Evolutionary conservation across 2,329 filamentous ascomycete genomes (phyloP), one percentile per base, ranked within the genome.

Genomic region (Cordyceps fumosorosea): DNA sequence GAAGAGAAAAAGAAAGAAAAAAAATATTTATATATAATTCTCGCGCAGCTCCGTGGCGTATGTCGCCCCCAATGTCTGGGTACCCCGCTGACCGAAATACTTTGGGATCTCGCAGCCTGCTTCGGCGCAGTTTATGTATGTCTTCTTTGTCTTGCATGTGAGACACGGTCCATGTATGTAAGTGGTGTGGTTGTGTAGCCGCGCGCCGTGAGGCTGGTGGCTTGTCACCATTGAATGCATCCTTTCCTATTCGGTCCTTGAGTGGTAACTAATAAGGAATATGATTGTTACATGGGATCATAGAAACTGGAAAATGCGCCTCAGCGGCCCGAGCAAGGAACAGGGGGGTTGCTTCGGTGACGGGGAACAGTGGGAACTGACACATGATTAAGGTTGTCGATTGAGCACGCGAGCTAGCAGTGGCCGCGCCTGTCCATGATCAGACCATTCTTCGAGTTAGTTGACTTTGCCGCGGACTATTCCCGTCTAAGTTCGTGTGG

Each of bases 381-480:
- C 52, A 55, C 52, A 55, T 55, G 52, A 55, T 29, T 55, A 44
- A 55, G 37, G 52, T 44, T 55, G 52, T 37, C 18, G 52, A 55
- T 44, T 55, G 37, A 55, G 16, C 51, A 20, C 3, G 14, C 47
- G 22, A 29, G 12, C 24, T 29, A 50, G 7, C 34, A 37, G 34
- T 12, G 34, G 34, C 2, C 11, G 34, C 34, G 12, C 34, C 3
- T 10, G 10, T 37, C 8, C 29, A 37, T 37, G 11, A 37, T 37
- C 34, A 37, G 34, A 37, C 34, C 34, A 37, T 37, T 37, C 34
- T 12, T 11, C 34, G 10, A 12, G 34, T 12, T 37, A 37, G 5
- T 12, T 37, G 34, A 12, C 34, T 37, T 8, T 37, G 34, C 10
- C 11, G 10, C 34, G 10, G 34, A 14, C 34, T 12, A 37, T 37